These are phyloP conservation scores for Phytophthora palmivora DNA, from an alignment of 352 stramenopile species.

Conservation along the genomic window DNA sequence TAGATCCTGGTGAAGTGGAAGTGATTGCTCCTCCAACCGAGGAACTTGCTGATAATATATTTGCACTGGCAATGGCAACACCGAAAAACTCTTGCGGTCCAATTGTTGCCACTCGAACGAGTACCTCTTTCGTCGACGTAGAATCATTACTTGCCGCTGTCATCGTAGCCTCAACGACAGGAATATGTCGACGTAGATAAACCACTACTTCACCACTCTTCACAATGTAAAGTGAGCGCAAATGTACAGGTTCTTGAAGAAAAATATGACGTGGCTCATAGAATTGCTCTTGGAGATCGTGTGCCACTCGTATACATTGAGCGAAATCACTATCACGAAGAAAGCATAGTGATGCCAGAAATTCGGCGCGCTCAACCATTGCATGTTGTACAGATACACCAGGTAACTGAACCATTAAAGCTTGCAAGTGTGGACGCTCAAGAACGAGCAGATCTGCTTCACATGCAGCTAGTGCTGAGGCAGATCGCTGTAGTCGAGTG, in stretches of 20 bases:
- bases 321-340: slow-evolving; percentile 67
- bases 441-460: slow-evolving; percentile 79
- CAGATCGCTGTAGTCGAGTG: slow-evolving; percentile 71
- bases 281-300: slow-evolving; percentile 63
- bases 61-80: slow-evolving; percentile 50
- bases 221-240: slow-evolving; percentile 71
- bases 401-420: slow-evolving; percentile 45
- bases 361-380: slow-evolving; percentile 77
- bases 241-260: slow-evolving; percentile 53
- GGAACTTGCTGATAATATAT: slow-evolving; percentile 19
- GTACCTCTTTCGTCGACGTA: slow-evolving; percentile 36
- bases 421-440: slow-evolving; percentile 61
- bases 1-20: slow-evolving; percentile 1
- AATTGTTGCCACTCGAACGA: slow-evolving; percentile 76
- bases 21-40: slow-evolving; percentile 8
- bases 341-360: slow-evolving; percentile 65
- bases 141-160: slow-evolving; percentile 9
- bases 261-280: slow-evolving; percentile 76
- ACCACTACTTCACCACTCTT: slow-evolving; percentile 75
- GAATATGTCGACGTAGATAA: slow-evolving; percentile 47
- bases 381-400: slow-evolving; percentile 73
- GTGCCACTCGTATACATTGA: slow-evolving; percentile 77
- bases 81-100: slow-evolving; percentile 76
- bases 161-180: slow-evolving; percentile 15
- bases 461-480: slow-evolving; percentile 63